Percentiles rank a stretch among this genome's conserved stretches.
Evolutionary conservation across 345 rosid species (phyloP).

Genomic region (Populus deltoides): DNA sequence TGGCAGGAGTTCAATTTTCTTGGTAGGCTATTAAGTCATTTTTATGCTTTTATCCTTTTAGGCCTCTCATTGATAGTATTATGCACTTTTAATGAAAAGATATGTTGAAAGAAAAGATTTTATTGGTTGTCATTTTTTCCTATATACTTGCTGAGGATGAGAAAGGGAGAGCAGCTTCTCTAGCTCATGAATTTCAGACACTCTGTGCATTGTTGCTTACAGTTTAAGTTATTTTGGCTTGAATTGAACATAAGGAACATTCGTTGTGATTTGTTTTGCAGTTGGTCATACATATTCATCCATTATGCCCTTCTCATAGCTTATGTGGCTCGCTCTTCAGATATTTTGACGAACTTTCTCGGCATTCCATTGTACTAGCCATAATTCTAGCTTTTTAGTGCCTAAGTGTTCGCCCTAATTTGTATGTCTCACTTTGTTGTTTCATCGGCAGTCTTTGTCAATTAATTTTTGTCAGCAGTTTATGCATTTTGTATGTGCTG

Average conservation of each 20-base stretch:
- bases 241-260: not conserved
- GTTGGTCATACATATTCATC: constrained; percentile 89
- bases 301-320: constrained; percentile 90
- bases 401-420: not conserved
- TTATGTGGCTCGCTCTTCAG: constrained; percentile 94
- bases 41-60: not conserved
- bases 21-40: constrained; percentile 46
- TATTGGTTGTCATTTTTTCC: too few species aligned
- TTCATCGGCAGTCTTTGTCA: not conserved
- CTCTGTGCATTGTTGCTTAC: not conserved
- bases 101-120: not conserved
- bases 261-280: constrained; percentile 45
- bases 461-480: not conserved
- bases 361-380: constrained; percentile 71
- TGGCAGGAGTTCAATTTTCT: constrained; percentile 79
- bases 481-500: constrained; percentile 25
- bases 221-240: not conserved
- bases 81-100: not conserved
- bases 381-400: constrained; percentile 7
- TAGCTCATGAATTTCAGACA: not conserved
- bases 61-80: not conserved
- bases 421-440: not conserved
- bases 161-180: too few species aligned
- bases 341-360: constrained; percentile 64
- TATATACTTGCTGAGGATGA: too few species aligned